Conservation (phyloP, 2,329 filamentous ascomycete species). For the Lecanicillium sp. region DNA sequence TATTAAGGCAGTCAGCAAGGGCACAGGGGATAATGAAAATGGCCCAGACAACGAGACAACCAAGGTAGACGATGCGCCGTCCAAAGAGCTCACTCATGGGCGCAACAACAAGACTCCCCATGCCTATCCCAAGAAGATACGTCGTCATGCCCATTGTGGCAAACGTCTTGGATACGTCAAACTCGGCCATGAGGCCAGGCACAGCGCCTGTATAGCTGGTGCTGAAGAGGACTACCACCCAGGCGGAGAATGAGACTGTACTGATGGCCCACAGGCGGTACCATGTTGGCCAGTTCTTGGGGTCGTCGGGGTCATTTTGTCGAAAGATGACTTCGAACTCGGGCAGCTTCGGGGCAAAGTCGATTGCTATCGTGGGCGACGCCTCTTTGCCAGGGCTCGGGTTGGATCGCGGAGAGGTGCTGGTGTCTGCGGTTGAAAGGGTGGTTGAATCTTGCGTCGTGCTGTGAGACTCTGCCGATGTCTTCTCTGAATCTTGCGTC, state of each 20-base stretch:
- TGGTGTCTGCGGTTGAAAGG: neutral
- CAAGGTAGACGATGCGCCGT: constrained; percentile 53
- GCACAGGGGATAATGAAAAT: constrained; percentile 60
- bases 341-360: constrained; percentile 16
- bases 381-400: too few relatives aligned
- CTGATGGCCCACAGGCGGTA: constrained; percentile 24
- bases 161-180: constrained; percentile 45
- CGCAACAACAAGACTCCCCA: constrained; percentile 59
- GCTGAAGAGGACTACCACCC: constrained; percentile 52
- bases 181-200: constrained; percentile 55
- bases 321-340: constrained; percentile 63
- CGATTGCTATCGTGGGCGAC: neutral
- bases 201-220: constrained; percentile 66
- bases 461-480: neutral
- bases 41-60: constrained; percentile 51
- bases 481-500: neutral
- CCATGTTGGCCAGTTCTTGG: constrained; percentile 56
- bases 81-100: constrained; percentile 60
- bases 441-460: neutral
- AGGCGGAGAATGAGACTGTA: constrained; percentile 29
- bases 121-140: constrained; percentile 61
- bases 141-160: constrained; percentile 64
- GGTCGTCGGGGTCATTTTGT: constrained; percentile 53
- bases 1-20: constrained; percentile 53
- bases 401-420: neutral